Evolutionary conservation across 805 yeast genomes (phyloP).

Genomic region (Ogataea sp.): DNA sequence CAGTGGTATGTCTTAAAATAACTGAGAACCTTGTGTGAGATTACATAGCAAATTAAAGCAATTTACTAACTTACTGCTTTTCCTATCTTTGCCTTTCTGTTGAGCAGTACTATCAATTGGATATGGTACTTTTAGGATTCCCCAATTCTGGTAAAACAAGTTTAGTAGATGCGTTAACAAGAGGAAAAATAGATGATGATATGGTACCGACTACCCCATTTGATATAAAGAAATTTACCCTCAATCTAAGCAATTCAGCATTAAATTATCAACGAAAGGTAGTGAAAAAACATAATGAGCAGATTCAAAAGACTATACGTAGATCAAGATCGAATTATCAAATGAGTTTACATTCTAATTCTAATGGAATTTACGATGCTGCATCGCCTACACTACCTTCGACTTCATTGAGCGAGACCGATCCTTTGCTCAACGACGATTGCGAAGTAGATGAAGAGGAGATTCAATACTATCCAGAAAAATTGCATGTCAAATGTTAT

Average conservation of each 20-base stretch:
- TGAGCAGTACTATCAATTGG: conserved; percentile 20
- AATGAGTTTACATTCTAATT: not conserved
- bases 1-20: conserved; percentile 9
- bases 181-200: conserved; percentile 5
- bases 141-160: conserved; percentile 24
- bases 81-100: no score
- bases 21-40: not conserved
- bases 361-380: not conserved
- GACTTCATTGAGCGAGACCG: not conserved
- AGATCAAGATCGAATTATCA: not conserved
- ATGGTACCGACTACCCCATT: conserved; percentile 20
- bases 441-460: not conserved
- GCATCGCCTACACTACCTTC: no score
- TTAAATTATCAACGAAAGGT: not conserved
- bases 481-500: conserved; percentile 12
- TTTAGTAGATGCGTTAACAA: conserved; percentile 11
- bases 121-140: conserved; percentile 21
- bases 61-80: no score
- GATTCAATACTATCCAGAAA: conserved; percentile 2
- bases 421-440: not conserved
- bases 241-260: no score
- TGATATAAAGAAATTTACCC: conserved; percentile 1
- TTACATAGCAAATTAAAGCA: no score
- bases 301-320: not conserved
- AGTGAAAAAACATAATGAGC: not conserved